phyloP scores from a whole-genome alignment of 1,284 basidiomycete species.

The Rhodotorula sp. region DNA sequence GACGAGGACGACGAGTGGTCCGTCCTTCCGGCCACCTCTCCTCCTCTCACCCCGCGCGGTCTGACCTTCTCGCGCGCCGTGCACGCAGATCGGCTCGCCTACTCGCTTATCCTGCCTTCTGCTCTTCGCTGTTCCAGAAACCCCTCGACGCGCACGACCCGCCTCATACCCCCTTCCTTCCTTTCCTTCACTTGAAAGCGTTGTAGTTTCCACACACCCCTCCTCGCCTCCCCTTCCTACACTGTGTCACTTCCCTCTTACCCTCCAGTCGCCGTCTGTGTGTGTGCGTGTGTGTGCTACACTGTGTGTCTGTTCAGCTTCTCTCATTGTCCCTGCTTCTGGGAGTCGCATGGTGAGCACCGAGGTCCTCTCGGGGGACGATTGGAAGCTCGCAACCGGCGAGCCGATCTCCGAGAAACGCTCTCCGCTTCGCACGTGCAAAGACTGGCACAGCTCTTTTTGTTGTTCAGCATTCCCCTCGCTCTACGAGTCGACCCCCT shows the following conservation, averaged over 20 bases:
- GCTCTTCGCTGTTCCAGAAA: too few species aligned
- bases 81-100: background rate
- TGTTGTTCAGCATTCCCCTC: too few species aligned
- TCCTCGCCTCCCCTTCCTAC: background rate
- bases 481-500: too few species aligned
- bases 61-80: too few species aligned
- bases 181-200: background rate
- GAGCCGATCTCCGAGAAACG: too few species aligned
- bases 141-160: background rate
- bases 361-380: too few species aligned
- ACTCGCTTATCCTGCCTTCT: background rate
- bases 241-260: background rate
- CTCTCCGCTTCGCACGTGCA: too few species aligned
- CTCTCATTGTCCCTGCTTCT: too few species aligned
- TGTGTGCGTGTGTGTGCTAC: background rate
- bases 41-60: background rate
- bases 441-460: too few species aligned
- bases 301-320: background rate
- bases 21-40: background rate
- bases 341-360: too few species aligned
- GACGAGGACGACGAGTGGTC: constrained; percentile 30
- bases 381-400: too few species aligned
- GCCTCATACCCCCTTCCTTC: background rate
- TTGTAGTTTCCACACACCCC: background rate
- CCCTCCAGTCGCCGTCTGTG: background rate